Evolutionary conservation across 441 rosid genomes (phyloP), one percentile per base, ranked within the genome.

Genomic region (Isatis lusitanica): DNA sequence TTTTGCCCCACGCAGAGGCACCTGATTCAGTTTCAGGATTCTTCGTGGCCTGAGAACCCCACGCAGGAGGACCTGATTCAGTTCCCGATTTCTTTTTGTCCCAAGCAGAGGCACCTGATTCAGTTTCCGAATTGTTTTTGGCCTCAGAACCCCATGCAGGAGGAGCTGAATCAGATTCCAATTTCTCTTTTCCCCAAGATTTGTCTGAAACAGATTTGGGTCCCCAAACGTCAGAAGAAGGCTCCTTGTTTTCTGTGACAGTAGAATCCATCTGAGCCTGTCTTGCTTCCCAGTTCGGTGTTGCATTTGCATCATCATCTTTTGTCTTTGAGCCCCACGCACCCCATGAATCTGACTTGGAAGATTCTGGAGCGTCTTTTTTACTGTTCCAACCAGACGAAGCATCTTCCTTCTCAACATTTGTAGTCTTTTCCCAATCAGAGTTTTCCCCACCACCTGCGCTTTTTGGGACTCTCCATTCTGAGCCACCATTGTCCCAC

Each of bases 401-500:
- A 66, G 58, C 61, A 70, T 66, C 64, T 61, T 66, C 73, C 61
- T 78, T 75, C 28, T 68, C 80, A 35, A 53, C 74, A 65, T 55
- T 24, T 33, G 74, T 76, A 26, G 68, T 53, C 60, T 72, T 76
- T 66, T 31, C 80, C 86, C 86, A 83, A 43, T 28, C 72, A 55
- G 79, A 62, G 47, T 73, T 55, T 63, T 73, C 72, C 67, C 63
- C 73, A 61, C 65, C 58, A 60, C 55, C 66, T 28, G 50, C 24
- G 21, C 4, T 46, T 46, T 68, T 63, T 2, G 71, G 40, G 67
- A 17, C 60, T 40, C 75, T 83, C 91, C 93, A 88, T 60, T 63
- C 75, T 57, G 83, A 80, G 81, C 81, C 81, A 39, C 85, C 68
- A 75, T 53, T 70, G 7, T 77, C 88, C 92, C 94, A 87, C 15